Evolutionary conservation across 2,329 filamentous ascomycete species (phyloP), one percentile per base, ranked within the genome.

Genomic region (Fusarium citri): DNA sequence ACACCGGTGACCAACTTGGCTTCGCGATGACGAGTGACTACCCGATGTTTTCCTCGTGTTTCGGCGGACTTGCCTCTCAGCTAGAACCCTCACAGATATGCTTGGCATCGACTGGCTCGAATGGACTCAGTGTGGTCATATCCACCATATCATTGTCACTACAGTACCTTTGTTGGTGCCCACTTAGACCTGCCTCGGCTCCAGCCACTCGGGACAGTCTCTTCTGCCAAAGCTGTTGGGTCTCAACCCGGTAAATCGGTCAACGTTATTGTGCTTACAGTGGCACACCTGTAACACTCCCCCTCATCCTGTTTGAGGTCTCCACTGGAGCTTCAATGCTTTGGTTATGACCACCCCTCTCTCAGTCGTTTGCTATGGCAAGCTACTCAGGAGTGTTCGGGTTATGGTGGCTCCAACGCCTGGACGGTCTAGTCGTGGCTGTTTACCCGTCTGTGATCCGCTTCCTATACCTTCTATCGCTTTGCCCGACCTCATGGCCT

Each of bases 321-420:
- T 49, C 45, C 16, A 20, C 30, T 31, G 15, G 53, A 22, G 25
- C 22, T 23, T 20, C 30, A 31, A 31, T 23, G 31, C 34, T 46
- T 42, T 18, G 23, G 48, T 40, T 64, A 73, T 66, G 14, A 12
- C 47, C 66, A 72, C 72, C 47, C 72, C 72, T 55, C 49, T 30
- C 34, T 37, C n/a, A 18, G 16, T n/a, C 31, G 22, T 41, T 18
- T 45, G 16, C 57, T 43, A 37, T 40, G 25, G 25, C 16, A 62
- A 50, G 37, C 62, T 41, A 46, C 59, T 48, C 51, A 62, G 47
- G 45, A 42, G 40, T 42, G 3, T 30, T 64, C 45, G 47, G 28
- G 64, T 34, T 25, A 68, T 53, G 55, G 34, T 51, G 55, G 31
- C 31, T 43, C 49, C 31, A 46, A 45, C 55, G 23, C 55, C 59